phyloP scores from a whole-genome alignment of 2,329 filamentous ascomycete species.

The Monosporascus sp. region DNA sequence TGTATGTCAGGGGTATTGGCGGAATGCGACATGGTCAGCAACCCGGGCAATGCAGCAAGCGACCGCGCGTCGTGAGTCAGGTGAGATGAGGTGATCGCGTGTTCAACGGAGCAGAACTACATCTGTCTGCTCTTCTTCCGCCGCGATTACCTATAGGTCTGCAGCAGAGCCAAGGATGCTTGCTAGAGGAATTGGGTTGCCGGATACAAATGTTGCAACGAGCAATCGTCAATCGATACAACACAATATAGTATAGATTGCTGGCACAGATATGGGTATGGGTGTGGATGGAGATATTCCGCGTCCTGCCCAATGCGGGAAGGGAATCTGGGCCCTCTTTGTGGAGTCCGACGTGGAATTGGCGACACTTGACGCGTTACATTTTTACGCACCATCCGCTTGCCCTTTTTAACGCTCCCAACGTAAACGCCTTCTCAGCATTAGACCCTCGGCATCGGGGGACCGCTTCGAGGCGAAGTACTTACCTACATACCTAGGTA shows the following conservation, averaged over 20 bases:
- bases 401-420: too few relatives aligned
- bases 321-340: neutral
- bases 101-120: neutral
- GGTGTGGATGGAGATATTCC: neutral
- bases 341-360: neutral
- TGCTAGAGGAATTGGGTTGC: neutral
- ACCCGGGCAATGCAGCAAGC: neutral
- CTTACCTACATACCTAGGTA: too few relatives aligned
- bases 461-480: too few relatives aligned
- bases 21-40: neutral
- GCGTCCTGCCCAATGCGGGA: neutral
- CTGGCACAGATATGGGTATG: neutral
- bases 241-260: too few relatives aligned
- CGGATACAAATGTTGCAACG: too few relatives aligned
- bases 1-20: neutral
- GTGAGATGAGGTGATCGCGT: neutral
- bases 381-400: too few relatives aligned
- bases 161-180: neutral
- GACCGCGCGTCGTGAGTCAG: neutral
- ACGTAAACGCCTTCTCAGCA: too few relatives aligned
- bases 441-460: too few relatives aligned
- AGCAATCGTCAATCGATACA: too few relatives aligned
- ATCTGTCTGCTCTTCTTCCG: neutral
- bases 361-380: neutral
- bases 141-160: neutral